Percentiles rank a stretch among this genome's conserved stretches.
Conservation (phyloP, 768 basidiomycete genomes). For the Lentinula detonsa region DNA sequence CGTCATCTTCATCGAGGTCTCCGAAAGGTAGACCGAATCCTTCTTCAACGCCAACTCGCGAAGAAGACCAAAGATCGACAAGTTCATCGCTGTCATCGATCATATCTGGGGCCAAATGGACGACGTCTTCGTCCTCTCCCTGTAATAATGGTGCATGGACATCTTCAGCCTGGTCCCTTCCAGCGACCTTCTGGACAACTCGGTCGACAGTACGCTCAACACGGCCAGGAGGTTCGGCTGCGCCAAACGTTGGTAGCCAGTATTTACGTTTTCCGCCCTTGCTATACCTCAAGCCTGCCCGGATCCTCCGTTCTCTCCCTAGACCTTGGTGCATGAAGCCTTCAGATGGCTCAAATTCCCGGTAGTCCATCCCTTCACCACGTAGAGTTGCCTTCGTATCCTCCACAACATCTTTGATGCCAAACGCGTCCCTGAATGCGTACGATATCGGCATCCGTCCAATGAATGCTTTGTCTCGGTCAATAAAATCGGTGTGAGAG, state of each 20-base stretch:
- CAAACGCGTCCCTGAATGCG: slow-evolving; percentile 86
- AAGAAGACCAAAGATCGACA: slow-evolving; percentile 28
- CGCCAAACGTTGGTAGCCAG: slow-evolving; percentile 72
- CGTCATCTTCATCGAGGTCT: slow-evolving; percentile 63
- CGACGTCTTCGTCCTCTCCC: slow-evolving; percentile 53
- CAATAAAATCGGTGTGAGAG: slow-evolving; percentile 83
- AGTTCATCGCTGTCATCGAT: slow-evolving; percentile 34
- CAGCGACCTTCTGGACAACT: slow-evolving; percentile 33
- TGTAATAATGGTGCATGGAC: slow-evolving; percentile 72
- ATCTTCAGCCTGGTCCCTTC: slow-evolving; percentile 42
- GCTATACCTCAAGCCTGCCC: slow-evolving; percentile 87
- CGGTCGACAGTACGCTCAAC: slow-evolving; percentile 36
- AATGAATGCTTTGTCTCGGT: slow-evolving; percentile 52
- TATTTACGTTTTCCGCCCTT: slow-evolving; percentile 92
- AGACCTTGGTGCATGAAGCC: slow-evolving; percentile 88
- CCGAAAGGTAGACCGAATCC: slow-evolving; percentile 65
- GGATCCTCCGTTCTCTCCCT: slow-evolving; percentile 80
- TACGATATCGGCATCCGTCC: slow-evolving; percentile 88
- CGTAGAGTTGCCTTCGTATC: slow-evolving; percentile 78
- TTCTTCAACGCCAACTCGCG: slow-evolving; percentile 16
- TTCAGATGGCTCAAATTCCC: slow-evolving; percentile 94
- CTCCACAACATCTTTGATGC: slow-evolving; percentile 78
- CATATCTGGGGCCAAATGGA: slow-evolving; percentile 60
- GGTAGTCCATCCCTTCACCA: slow-evolving; percentile 92
- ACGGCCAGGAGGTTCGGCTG: slow-evolving; percentile 30